Conservation (phyloP, 148 eudicot genomes). For the Rheum nobile region DNA sequence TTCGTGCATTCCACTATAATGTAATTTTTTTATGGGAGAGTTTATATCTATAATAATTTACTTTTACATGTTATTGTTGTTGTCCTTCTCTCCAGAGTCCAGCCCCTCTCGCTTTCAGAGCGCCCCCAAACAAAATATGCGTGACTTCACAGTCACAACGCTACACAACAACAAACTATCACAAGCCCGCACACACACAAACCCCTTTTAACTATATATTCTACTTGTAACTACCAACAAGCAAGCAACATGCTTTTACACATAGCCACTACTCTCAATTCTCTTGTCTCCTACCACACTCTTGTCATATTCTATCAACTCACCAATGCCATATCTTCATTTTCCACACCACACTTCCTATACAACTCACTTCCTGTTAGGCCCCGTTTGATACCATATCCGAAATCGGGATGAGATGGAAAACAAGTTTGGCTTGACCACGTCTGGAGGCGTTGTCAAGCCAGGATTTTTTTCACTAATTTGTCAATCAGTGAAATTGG, state of each 20-base stretch:
- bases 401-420: too few species aligned
- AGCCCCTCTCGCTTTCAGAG: constrained; percentile 4
- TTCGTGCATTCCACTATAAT: constrained; percentile 3
- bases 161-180: constrained; percentile 4
- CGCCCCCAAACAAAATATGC: constrained; percentile 4
- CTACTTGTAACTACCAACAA: neutral
- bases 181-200: neutral
- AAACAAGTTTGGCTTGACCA: too few species aligned
- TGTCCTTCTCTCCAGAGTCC: neutral
- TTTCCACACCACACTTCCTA: too few species aligned
- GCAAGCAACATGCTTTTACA: neutral
- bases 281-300: neutral
- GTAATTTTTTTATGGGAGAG: too few species aligned
- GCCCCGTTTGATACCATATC: too few species aligned
- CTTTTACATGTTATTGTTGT: neutral
- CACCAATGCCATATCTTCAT: too few species aligned
- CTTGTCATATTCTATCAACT: neutral
- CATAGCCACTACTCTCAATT: neutral
- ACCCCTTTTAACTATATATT: neutral
- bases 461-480: too few species aligned
- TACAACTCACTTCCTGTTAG: too few species aligned
- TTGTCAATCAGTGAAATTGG: too few species aligned
- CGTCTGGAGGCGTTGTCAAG: too few species aligned
- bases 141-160: constrained; percentile 5
- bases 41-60: neutral